A percentile compares a stretch with the other conserved stretches of the same genome.
phyloP scores from a whole-genome alignment of 768 basidiomycete species.

The Leccinum boreale region DNA sequence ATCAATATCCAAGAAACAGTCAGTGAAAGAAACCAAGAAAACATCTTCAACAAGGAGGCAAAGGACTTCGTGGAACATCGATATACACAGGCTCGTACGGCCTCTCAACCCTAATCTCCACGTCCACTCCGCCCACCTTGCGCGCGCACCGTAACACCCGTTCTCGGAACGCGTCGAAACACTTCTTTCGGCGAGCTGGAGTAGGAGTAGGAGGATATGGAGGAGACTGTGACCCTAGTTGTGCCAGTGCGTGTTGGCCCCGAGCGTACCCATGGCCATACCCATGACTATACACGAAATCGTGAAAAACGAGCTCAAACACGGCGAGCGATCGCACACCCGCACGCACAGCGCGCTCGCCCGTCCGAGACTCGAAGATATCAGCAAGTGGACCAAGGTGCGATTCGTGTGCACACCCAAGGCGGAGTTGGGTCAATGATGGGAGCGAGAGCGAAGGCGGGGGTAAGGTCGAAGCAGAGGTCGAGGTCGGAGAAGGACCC shows the following conservation, averaged over 20 bases:
- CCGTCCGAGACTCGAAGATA: conserved; percentile 18
- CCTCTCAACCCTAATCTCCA: conserved; percentile 23
- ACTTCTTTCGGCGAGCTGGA: conserved; percentile 1
- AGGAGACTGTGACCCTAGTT: not conserved
- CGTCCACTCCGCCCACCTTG: conserved; percentile 18
- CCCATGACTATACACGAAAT: conserved; percentile 14
- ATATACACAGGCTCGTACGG: conserved; percentile 27
- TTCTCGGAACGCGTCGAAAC: conserved; percentile 20
- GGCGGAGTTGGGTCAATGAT: conserved; percentile 16
- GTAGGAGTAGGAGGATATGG: not conserved
- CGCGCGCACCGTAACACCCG: conserved; percentile 22
- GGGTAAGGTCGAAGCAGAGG: not conserved
- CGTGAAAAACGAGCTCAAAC: conserved; percentile 25
- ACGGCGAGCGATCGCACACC: conserved; percentile 11
- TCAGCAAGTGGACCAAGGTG: conserved; percentile 14
- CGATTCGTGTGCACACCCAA: conserved; percentile 22
- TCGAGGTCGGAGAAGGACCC: not conserved
- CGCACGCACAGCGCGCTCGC: conserved; percentile 6
- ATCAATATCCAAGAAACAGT: not conserved
- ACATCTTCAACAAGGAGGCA: not conserved
- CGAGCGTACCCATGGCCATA: not conserved
- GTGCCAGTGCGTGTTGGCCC: not conserved
- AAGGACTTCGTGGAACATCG: conserved; percentile 1
- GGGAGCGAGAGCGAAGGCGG: conserved; percentile 8
- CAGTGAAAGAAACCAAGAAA: not conserved